These are phyloP conservation scores for Setaria viridis DNA, from an alignment of 202 grass and related monocot genomes.

Conservation along the genomic window DNA sequence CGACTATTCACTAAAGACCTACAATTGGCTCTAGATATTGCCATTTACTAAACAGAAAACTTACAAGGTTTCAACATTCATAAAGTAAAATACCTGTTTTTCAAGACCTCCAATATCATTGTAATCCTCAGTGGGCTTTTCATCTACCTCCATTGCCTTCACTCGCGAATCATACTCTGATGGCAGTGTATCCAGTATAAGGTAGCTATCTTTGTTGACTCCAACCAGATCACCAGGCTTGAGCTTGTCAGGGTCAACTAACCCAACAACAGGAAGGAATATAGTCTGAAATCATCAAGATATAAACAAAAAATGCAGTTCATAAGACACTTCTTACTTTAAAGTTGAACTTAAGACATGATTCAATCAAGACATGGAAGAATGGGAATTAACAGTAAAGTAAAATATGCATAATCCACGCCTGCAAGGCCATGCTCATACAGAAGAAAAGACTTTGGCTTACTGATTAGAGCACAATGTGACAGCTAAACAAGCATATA, in stretches of 20 bases:
- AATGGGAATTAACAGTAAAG: neutral
- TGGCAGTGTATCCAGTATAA: constrained; percentile 87
- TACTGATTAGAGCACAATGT: neutral
- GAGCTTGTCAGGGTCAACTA: constrained; percentile 86
- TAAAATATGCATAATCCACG: neutral
- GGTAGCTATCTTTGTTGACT: constrained; percentile 89
- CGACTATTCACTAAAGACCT: neutral
- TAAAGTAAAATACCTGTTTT: constrained; percentile 68
- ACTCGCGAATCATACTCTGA: constrained; percentile 90
- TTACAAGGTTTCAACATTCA: neutral
- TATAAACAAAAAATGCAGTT: neutral
- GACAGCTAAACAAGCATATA: neutral
- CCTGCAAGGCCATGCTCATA: neutral
- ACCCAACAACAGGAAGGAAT: constrained; percentile 82
- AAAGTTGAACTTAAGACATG: neutral
- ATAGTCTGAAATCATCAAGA: constrained; percentile 62
- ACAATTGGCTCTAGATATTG: neutral
- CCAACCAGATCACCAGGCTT: constrained; percentile 94
- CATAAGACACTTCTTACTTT: neutral
- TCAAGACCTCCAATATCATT: constrained; percentile 96
- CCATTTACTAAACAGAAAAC: neutral
- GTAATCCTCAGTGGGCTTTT: constrained; percentile 92
- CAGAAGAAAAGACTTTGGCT: neutral
- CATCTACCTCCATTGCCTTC: constrained; percentile 94
- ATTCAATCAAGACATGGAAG: constrained; percentile 1